Evolutionary conservation across 495 filamentous ascomycete genomes (phyloP), one percentile per base, ranked within the genome.

Genomic region (Trichoderma virens): DNA sequence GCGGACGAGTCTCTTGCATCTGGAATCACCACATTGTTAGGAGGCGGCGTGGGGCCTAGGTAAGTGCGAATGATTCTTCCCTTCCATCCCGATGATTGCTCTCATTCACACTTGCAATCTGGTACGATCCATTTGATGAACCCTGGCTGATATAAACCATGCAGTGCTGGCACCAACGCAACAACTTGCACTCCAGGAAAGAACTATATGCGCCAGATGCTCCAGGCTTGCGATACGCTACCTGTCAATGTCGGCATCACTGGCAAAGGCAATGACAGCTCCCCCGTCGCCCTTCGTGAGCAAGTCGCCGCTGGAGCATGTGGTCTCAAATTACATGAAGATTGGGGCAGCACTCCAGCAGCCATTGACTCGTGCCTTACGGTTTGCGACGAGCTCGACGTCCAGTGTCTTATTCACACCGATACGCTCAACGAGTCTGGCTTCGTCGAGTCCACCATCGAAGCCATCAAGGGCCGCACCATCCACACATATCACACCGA

Each of bases 401-500:
- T 98, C 51, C 94, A 98, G 70, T 95, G 91, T 68, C 87, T 98
- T 65, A 97, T 98, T 71, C 94, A 98, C 73, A 98, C 94, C 3
- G 94, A 98, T 74, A 98, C 94, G 0, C 84, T 98, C 51, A 98
- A 98, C 76, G 94, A 98, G 75, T 93, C 90, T 54, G 94, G 94
- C 27, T 98, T 96, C 74, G 94, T 98, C 47, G 95, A 97, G 74
- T 88, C 92, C 65, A 97, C 93, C 41, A 88, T 96, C 67, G 81
- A 81, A 25, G 87, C 95, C 31, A 91, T 98, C 83, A 92, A 92
- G 74, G 82, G 86, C 70, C 90, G 94, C 64, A 90, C 92, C 5
- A 97, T 98, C 69, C 94, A 98, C 79, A 97, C 94, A 16, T 98
- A 98, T 78, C 94, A 98, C 77, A 98, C 95, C 47, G 94, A 98